Evolutionary conservation across 129 eudicot species (phyloP), one percentile per base, ranked within the genome.

Genomic region (Centaurea solstitialis): DNA sequence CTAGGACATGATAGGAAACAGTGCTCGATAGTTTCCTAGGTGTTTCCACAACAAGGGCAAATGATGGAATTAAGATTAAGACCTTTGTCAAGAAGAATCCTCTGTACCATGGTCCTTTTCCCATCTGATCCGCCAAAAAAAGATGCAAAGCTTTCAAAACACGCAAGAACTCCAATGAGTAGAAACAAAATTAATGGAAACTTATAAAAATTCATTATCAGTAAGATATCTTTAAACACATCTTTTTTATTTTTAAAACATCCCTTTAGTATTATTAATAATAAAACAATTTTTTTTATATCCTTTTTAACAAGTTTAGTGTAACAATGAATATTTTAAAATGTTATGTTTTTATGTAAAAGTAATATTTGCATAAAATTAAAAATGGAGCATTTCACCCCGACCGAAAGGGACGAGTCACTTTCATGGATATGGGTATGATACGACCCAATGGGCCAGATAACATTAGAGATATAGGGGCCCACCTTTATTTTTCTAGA

Each of bases 401-500:
- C 65, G 65, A 73, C 57, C 37, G 40, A 76, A 70, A 82, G 71
- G 12, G 67, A 53, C 4, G 47, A 23, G 75, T 74, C 79, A n/a
- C 45, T 75, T 65, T 76, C 69, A 66, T 65, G 74, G 47, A 10
- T 81, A 21, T 57, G 35, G 70, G 76, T 81, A 68, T 30, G 80
- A 74, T 81, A 37, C 71, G 53, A 59, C 41, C 72, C 77, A 71
- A 26, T 59, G 77, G 38, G 77, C 71, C 77, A 17, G 70, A 68
- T 33, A 69, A n/a, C 53, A 18, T 30, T 40, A 41, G 79, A 81
- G 37, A 4, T 10, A 2, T 20, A 2, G 0, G 61, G 75, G 40
- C 70, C 75, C 75, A 74, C 38, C 7, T 62, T 61, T 7, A 13
- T 4, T 57, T 17, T 67, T 72, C 64, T 75, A 35, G 53, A 61